phyloP scores from a whole-genome alignment of 2,329 filamentous ascomycete genomes.

The Fusarium incarnatum region DNA sequence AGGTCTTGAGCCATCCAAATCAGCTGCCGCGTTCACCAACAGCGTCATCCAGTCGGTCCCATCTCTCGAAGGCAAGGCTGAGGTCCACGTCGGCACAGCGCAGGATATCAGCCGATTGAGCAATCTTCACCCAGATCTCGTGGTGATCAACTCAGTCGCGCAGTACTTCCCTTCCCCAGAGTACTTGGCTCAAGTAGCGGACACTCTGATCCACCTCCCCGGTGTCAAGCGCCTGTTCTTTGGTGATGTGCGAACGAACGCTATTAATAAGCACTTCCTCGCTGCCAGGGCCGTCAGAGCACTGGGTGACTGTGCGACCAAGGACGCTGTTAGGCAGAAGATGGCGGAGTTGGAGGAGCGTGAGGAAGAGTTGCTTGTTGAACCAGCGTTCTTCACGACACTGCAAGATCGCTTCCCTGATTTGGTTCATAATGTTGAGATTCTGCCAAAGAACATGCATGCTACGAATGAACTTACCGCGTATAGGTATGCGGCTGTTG shows the following conservation, averaged over 20 bases:
- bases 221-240: slow-evolving; percentile 27
- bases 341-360: slow-evolving; percentile 31
- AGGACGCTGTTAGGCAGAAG: slow-evolving; percentile 14
- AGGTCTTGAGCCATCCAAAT: slow-evolving; percentile 45
- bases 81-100: slow-evolving; percentile 37
- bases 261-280: slow-evolving; percentile 29
- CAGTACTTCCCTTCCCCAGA: slow-evolving; percentile 11
- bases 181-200: slow-evolving; percentile 5
- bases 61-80: slow-evolving; percentile 25
- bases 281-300: slow-evolving; percentile 21
- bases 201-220: neutral
- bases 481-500: slow-evolving; percentile 45
- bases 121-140: neutral
- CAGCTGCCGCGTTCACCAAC: slow-evolving; percentile 39
- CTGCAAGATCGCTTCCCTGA: slow-evolving; percentile 24
- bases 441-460: slow-evolving; percentile 45
- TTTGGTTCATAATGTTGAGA: slow-evolving; percentile 42
- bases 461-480: slow-evolving; percentile 45
- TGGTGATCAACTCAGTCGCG: slow-evolving; percentile 3
- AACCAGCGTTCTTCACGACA: slow-evolving; percentile 43
- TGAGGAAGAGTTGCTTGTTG: slow-evolving; percentile 40
- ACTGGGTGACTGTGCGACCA: slow-evolving; percentile 11
- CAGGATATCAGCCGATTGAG: neutral
- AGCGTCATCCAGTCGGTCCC: slow-evolving; percentile 25
- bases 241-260: slow-evolving; percentile 36